Percentiles rank a stretch among this genome's conserved stretches.
Conservation (phyloP, 2,329 filamentous ascomycete genomes). For the Trichoderma lentiforme region DNA sequence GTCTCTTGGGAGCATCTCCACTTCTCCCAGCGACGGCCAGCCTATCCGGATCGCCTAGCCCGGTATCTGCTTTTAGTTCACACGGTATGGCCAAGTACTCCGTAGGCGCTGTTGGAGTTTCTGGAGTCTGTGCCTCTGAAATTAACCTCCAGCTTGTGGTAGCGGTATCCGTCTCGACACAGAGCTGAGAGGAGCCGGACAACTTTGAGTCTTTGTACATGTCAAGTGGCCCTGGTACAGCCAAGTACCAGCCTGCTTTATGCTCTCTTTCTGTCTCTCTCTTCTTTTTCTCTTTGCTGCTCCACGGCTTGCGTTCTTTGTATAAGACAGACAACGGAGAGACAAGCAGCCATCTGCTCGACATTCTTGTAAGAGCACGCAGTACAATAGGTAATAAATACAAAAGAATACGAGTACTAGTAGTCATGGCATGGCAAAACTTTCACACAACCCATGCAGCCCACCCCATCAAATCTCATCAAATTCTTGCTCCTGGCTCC, state of each 20-base stretch:
- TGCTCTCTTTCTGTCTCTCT: not conserved
- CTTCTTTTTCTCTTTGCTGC: too few species aligned
- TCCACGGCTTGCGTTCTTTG: not conserved
- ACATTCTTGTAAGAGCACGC: not conserved
- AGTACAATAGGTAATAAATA: not conserved
- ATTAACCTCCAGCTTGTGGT: conserved; percentile 7
- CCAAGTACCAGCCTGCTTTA: not conserved
- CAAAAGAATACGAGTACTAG: not conserved
- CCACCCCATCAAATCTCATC: conserved; percentile 8
- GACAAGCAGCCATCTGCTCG: not conserved
- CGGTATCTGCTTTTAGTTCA: not conserved
- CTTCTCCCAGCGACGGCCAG: conserved; percentile 17
- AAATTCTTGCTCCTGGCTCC: conserved; percentile 8
- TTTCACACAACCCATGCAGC: not conserved
- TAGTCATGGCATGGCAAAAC: not conserved
- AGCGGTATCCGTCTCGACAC: not conserved
- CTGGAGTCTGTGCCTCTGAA: not conserved
- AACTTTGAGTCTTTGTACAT: not conserved
- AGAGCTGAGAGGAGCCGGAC: not conserved
- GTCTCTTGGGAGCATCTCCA: not conserved
- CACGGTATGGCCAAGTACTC: conserved; percentile 15
- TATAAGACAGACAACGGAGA: not conserved
- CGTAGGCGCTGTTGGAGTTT: not conserved
- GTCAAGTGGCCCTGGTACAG: not conserved
- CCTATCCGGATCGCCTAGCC: conserved; percentile 19